Evolutionary conservation across 2,329 filamentous ascomycete genomes (phyloP).

Genomic region (Trichophyton benhamiae): DNA sequence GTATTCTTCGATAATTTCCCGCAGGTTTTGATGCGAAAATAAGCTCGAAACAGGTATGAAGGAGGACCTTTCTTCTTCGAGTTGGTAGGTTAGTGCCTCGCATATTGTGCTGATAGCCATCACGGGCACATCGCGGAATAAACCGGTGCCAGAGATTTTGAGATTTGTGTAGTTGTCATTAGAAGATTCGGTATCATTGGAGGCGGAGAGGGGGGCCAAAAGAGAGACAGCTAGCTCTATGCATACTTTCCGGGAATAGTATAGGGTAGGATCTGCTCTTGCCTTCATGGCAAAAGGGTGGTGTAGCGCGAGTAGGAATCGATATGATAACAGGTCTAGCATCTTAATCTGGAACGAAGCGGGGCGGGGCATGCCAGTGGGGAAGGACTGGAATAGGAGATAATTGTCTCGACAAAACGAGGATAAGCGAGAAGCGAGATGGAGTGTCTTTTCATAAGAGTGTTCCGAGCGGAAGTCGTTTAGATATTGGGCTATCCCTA

Average conservation of each 20-base stretch:
- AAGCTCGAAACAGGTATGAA: constrained; percentile 4
- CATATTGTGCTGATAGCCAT: constrained; percentile 8
- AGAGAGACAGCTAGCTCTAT: background rate
- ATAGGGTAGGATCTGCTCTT: background rate
- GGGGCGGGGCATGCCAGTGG: background rate
- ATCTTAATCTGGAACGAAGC: constrained; percentile 8
- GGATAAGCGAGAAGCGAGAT: background rate
- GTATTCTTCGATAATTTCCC: constrained; percentile 6
- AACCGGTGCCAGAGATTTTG: constrained; percentile 2
- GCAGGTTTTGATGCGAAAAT: constrained; percentile 7
- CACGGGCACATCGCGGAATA: constrained; percentile 9
- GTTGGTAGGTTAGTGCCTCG: constrained; percentile 8
- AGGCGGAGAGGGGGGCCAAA: background rate
- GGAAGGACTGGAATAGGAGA: background rate
- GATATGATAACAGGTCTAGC: constrained; percentile 9
- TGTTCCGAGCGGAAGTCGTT: constrained; percentile 23
- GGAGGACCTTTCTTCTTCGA: constrained; percentile 9
- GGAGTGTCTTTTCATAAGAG: constrained; percentile 16
- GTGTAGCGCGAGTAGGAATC: constrained; percentile 12
- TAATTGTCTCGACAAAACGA: background rate
- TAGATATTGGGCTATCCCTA: constrained; percentile 17
- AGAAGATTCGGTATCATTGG: background rate
- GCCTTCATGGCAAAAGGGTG: background rate
- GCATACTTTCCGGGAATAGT: background rate
- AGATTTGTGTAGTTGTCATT: background rate